Base-by-base conservation (phyloP, 2,329 filamentous ascomycete species). In the Colletotrichum lupini region DNA sequence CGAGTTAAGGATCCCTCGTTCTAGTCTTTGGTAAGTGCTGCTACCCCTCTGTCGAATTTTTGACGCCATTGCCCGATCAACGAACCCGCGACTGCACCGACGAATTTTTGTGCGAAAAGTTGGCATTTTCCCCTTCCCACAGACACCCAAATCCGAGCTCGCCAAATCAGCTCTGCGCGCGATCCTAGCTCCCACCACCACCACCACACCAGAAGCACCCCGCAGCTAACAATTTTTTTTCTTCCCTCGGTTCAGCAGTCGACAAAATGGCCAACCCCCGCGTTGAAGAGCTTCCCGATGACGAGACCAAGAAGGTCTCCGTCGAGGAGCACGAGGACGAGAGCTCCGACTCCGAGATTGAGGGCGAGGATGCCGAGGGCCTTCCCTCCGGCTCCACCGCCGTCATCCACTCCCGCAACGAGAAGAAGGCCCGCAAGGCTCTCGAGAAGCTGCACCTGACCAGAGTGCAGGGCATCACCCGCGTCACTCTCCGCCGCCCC, bases 391-490 rank as follows among this genome's bases (percentile, higher is more conserved):
- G 96, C 83, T 94, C 95, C 82, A 92, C 93, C 77, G 93, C 96
- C 82, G 92, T 97, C 81, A 93, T 99, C 82, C 96, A 98, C 91
- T 98, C 95, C 83, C 95, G 97, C 86, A 98, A 98, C 89, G 97
- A 99, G 93, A 99, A 99, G 94, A 99, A 99, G 93, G 97, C 97
- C 81, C 93, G 97, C 88, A 99, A 99, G 92, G 95, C 95, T 82
- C 97, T 99, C 84, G 94, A 95, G 86, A 99, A 99, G 92, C 92
- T 98, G 83, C 95, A 97, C 84, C 89, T 99, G 84, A 97, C 95
- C 90, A 95, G 96, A 83, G 93, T 99, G 79, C 93, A 94, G 82
- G 97, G 97, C 84, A 99, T 99, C 87, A 99, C 97, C 82, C 93
- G 97, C 83, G 97, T 99, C 81, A 99, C 97, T 78, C 92, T 99